Evolutionary conservation across 495 filamentous ascomycete species (phyloP), one percentile per base, ranked within the genome.

Genomic region (Aspergillus sparsus): DNA sequence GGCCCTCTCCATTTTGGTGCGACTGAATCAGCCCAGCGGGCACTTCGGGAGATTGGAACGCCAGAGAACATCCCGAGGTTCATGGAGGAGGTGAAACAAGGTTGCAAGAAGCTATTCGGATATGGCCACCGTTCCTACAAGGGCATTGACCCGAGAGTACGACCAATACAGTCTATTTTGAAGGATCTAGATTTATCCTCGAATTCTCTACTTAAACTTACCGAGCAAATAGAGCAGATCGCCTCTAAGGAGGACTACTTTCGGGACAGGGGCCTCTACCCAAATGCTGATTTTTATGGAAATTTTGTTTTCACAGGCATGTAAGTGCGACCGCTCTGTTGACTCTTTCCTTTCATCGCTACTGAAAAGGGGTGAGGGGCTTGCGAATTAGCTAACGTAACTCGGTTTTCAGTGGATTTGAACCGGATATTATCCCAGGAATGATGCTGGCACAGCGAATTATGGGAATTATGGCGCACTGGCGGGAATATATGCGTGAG

Each of bases 61-160:
- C 63, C 74, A 8, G 74, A 77, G 3, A 76, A 77, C 31, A 78
- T 85, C 3, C 79, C 78, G 0, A 59, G 62, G 0, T 78, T 82
- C 49, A 71, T 87, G 13, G 75, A 74, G 11, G 68, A 73, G 8
- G 81, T 86, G 34, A 85, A 84, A 66, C 46, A 69, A 12, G 77
- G 79, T 34, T 76, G 79, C 50, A 68, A 72, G 31, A 82, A 82
- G 42, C 66, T 86, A 3, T 84, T 83, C 55, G 84, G 83, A n/a
- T 85, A 83, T 58, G 84, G 84, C 6, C 83, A 87, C 67, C 79
- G 83, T 9, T 74, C 82, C 0, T 86, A 85, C 61, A 79, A 80
- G 54, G 78, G 75, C 2, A 70, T 76, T 2, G 84, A 87, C 55
- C 83, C 82, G 8, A 74, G 84, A 6, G 71, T 77, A 32, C 68